Percentiles rank a stretch among this genome's conserved stretches.
phyloP scores from a whole-genome alignment of 768 basidiomycete genomes.

The Kwoniella dejecticola region DNA sequence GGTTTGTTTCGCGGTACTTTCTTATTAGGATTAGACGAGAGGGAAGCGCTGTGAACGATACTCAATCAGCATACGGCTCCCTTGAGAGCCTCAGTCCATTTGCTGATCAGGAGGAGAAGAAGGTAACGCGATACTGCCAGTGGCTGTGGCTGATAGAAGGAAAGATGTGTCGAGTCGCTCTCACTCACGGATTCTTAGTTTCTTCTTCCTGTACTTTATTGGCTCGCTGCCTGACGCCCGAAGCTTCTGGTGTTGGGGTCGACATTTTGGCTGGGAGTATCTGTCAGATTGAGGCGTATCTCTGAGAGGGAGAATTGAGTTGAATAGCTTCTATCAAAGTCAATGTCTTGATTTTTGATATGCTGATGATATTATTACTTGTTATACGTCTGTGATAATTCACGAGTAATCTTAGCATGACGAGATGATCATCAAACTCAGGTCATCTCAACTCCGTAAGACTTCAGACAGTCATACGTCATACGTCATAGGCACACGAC shows the following conservation, averaged over 20 bases:
- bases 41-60: conserved; percentile 37
- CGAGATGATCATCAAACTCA: background rate
- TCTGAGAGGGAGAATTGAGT: no score
- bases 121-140: no score
- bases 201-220: conserved; percentile 25
- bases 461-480: background rate
- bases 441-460: background rate
- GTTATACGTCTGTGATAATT: no score
- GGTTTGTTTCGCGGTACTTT: conserved; percentile 46
- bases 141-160: no score
- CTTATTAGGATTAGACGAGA: conserved; percentile 43
- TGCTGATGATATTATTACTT: no score
- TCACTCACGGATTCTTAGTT: conserved; percentile 36
- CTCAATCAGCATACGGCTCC: background rate
- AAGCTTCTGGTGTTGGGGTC: conserved; percentile 34
- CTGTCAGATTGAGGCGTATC: no score
- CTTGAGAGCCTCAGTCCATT: background rate
- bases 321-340: no score
- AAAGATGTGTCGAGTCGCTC: no score
- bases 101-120: no score
- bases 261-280: conserved; percentile 30
- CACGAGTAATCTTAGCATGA: background rate
- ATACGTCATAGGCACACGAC: background rate
- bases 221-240: conserved; percentile 36
- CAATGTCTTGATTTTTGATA: no score